Base-by-base conservation (phyloP, 2,329 filamentous ascomycete genomes). In the Emergomyces pasteurianus region DNA sequence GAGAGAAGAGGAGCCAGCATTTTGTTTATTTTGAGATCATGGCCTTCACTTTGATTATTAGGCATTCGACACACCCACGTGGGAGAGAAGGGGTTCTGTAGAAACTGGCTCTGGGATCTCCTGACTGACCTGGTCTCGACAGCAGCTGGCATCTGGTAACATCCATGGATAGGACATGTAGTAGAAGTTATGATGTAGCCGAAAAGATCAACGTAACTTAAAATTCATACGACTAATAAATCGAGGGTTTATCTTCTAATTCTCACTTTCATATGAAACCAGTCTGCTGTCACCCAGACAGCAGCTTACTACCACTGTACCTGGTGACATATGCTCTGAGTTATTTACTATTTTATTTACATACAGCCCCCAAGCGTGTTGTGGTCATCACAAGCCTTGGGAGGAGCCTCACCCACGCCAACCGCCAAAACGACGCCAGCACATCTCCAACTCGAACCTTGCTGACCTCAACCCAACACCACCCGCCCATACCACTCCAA, bases 371-470 rank as follows among this genome's bases (percentile, higher is more conserved):
- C 6, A 7, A 3, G 5, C 1, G 42, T 43, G 40, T n/a, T 43
- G 42, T 43, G 42, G 42, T 43, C 42, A 10, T n/a, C n/a, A 18
- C 21, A 47, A 47, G 26, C 38, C 38, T 14, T 23, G n/a, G 38
- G 18, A 26, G 31, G 57, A 58, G 57, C 57, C 57, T 49, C 57
- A 58, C 28, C 56, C 26, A 38, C 42, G 43, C 46, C 57, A 40
- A 50, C n/a, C n/a, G n/a, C n/a, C n/a, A 31, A 31, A 36, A 36
- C 34, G 34, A 36, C 57, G 57, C 57, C 57, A 58, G 42, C 57
- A 50, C 57, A 58, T 36, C 28, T 49, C n/a, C 38, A 47, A 34
- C 43, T 47, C 9, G n/a, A 23, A 47, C 34, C 34, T 31, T 49
- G 42, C 56, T 34, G 31, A 42, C 54, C 54, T 43, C 54, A 26